Base-by-base conservation (phyloP, 2,329 filamentous ascomycete species). In the Colletotrichum tamarilloi region DNA sequence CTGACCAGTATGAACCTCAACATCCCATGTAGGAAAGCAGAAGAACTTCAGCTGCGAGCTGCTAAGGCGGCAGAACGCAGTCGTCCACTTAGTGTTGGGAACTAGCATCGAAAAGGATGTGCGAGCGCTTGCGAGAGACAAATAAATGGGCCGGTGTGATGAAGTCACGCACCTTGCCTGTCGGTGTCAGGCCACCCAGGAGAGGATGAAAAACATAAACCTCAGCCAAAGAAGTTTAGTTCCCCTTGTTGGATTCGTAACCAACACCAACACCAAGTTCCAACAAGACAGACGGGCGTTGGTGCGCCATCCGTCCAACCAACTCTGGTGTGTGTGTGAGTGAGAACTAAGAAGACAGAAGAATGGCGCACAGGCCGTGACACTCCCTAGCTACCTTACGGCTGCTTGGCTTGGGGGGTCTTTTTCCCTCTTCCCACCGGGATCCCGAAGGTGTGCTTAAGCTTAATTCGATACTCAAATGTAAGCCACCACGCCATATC, bases 381-480 rank as follows among this genome's bases (percentile, higher is more conserved):
- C 52, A 56, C 58, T 55, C 46, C 67, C 55, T 49, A 62, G 59
- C 60, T 32, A 35, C 32, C 32, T 35, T 57, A 49, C 16, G 64
- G 22, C 58, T 67, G 63, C 63, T 56, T 30, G 49, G 55, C 60
- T 67, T 62, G 56, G 60, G n/a, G 53, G 32, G 24, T 58, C 19
- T 22, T 49, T 22, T 22, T 49, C 42, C 42, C 38, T 42, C 14
- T 62, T 71, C 62, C 60, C 56, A 57, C 32, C 56, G 32, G 16
- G 64, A 62, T 72, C 71, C 71, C 71, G 71, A 73, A 38, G 60
- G 68, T 71, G 67, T 65, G 71, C 71, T 73, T 73, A 73, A 73
- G 71, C 71, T 73, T 73, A 73, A 72, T 73, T 73, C 71, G 71
- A 70, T 65, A 55, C 71, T 71, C 60, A 60, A 49, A 49, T 73